These are phyloP conservation scores for Pyrenopolyporus hunteri DNA, from an alignment of 495 filamentous ascomycete species.

Conservation along the genomic window DNA sequence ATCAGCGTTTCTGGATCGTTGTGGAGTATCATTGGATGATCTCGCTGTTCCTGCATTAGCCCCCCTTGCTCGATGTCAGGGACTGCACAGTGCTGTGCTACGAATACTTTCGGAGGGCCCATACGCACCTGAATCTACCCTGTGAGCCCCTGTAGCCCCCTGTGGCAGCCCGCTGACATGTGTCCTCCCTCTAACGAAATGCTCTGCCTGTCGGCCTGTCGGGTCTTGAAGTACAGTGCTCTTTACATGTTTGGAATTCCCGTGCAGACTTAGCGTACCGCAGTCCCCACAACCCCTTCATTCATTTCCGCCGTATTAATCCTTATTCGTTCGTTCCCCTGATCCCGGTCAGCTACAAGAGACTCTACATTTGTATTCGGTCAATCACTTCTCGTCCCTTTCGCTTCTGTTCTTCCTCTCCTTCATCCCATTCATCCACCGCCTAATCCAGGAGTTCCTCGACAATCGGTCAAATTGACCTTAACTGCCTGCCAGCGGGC, in stretches of 20 bases:
- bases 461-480: slow-evolving; percentile 38
- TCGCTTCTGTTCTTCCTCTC: slow-evolving; percentile 45
- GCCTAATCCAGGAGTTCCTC: slow-evolving; percentile 39
- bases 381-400: slow-evolving; percentile 37
- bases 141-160: not conserved
- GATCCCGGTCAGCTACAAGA: slow-evolving; percentile 23
- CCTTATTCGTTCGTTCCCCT: slow-evolving; percentile 40
- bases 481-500: slow-evolving; percentile 55
- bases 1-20: slow-evolving; percentile 20
- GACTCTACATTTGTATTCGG: slow-evolving; percentile 27
- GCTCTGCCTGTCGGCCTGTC: slow-evolving; percentile 6
- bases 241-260: slow-evolving; percentile 25
- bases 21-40: slow-evolving; percentile 22
- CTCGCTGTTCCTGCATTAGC: slow-evolving; percentile 42
- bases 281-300: slow-evolving; percentile 42
- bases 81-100: slow-evolving; percentile 21
- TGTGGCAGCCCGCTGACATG: slow-evolving; percentile 8
- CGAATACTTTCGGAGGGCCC: too few relatives aligned
- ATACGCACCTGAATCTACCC: too few relatives aligned
- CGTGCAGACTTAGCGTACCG: slow-evolving; percentile 11
- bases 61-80: slow-evolving; percentile 23
- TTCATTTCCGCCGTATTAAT: slow-evolving; percentile 44
- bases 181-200: slow-evolving; percentile 26
- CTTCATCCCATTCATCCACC: slow-evolving; percentile 43
- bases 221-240: slow-evolving; percentile 30